Base-by-base conservation (phyloP, 2,329 filamentous ascomycete species). In the Colletotrichum tropicicola region DNA sequence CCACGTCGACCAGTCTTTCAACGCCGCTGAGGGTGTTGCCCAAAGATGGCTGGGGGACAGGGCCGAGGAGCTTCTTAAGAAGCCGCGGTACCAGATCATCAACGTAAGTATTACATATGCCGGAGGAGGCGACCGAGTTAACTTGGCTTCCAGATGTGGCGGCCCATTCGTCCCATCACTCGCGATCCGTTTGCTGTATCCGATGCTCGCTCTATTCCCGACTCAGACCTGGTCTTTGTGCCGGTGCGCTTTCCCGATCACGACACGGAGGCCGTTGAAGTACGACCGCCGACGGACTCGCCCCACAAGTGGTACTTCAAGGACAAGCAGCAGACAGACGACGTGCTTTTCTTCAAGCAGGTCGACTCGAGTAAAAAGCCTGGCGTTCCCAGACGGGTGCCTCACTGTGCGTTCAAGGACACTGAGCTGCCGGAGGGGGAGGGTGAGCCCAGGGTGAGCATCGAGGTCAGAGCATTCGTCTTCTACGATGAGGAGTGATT, bases 391-490 rank as follows among this genome's bases (percentile, higher is more conserved):
- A 77, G 83, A 6, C 73, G 83, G 7, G 79, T 84, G 25, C 83
- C 83, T 28, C 85, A 87, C 69, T 79, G 78, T 10, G 81, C 83
- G 3, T 87, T 87, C 75, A 74, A 74, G 13, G 79, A 85, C 72
- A 75, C 77, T 10, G 65, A 62, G 7, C 21, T 62, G 27, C 62
- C 84, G 83, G 72, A 91, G 0, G 79, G 81, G 52, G 86, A 83
- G 12, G 88, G 85, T 23, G 83, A 84, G 55, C 83, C 83, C 2
- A 81, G 90, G 70, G 88, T 91, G 77, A 91, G 89, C 72, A 92
- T 92, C 74, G 90, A 92, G 75, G 89, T 92, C 19, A 82, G 90
- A 71, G 86, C 88, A 43, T 80, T 92, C 76, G 86, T 92, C 0
- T 91, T 92, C 56, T 68, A 79, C 78, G 7, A 79, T 74, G 39